Evolutionary conservation across 768 basidiomycete species (phyloP).

Genomic region (Trametes punicea): DNA sequence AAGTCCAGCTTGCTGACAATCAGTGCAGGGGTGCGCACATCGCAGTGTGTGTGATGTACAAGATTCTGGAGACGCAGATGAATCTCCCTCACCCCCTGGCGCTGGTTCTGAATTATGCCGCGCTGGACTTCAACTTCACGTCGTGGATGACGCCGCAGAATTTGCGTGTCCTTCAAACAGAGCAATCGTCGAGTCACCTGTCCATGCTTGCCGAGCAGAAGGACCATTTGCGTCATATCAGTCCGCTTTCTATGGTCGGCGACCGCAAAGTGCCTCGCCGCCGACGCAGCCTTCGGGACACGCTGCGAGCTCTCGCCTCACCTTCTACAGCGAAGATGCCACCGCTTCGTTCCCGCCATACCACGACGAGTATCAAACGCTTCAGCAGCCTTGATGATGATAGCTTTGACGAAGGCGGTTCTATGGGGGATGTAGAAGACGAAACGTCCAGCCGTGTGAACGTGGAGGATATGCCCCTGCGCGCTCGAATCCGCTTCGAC

Average conservation of each 20-base stretch:
- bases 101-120: conserved; percentile 86
- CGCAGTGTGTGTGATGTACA: conserved; percentile 79
- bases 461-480: conserved; percentile 74
- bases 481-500: conserved; percentile 62
- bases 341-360: conserved; percentile 15
- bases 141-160: conserved; percentile 93
- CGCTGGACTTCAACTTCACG: conserved; percentile 96
- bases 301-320: conserved; percentile 27
- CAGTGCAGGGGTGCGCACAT: conserved; percentile 78
- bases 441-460: conserved; percentile 35
- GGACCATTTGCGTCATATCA: conserved; percentile 77
- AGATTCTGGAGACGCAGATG: conserved; percentile 67
- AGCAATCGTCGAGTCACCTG: conserved; percentile 82
- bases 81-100: conserved; percentile 71
- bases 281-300: conserved; percentile 32
- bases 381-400: conserved; percentile 7
- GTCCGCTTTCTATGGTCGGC: conserved; percentile 88
- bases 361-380: conserved; percentile 14
- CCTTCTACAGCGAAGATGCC: conserved; percentile 21
- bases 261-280: conserved; percentile 41
- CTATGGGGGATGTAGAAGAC: conserved; percentile 48
- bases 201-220: conserved; percentile 77
- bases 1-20: conserved; percentile 2
- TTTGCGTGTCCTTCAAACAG: conserved; percentile 78
- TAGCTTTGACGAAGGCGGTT: conserved; percentile 43